Base-by-base conservation (phyloP, 352 stramenopile species). In the Achlya hypogyna region DNA sequence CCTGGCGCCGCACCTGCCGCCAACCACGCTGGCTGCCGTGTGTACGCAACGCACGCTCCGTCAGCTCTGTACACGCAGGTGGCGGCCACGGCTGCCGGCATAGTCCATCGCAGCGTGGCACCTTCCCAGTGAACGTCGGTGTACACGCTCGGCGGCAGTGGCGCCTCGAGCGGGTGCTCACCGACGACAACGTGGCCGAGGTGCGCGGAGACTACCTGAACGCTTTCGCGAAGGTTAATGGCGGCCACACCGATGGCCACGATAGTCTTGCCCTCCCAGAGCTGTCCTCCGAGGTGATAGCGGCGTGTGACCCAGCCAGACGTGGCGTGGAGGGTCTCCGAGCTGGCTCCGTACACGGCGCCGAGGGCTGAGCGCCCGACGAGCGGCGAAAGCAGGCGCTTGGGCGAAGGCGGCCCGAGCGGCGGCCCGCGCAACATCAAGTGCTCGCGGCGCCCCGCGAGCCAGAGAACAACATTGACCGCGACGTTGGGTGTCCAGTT, bases 191-290 rank as follows among this genome's bases (percentile, higher is more conserved):
- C 18, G 22, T 67, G 60, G 0, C 60, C 60, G 20, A 67, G 18
- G 28, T 58, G 42, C 32, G 25, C 47, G 3, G 60, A 56, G 32
- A 28, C 43, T 6, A 20, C n/a, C 16, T 51, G 12, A 1, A 27
- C 0, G 6, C 18, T 12, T 1, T 67, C 23, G 47, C 28, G 25
- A 12, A 65, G 35, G 34, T 67, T 67, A 4, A 67, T 43, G 23
- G n/a, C 60, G 43, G 51, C 43, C 12, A 67, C 60, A 5, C 18
- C 25, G 22, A 67, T 42, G 60, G 42, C 45, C 0, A 32, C 14
- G 28, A 67, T 45, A 27, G 51, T 22, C n/a, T 67, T 54, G 45
- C 47, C 51, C 29, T 67, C 60, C 60, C 60, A 67, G 29, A 67
- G 31, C 12, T 49, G 38, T 5, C 60, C 60, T n/a, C 60, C 60